Conservation (phyloP, 208 protist species). For the Chromosphaera perkinsii region DNA sequence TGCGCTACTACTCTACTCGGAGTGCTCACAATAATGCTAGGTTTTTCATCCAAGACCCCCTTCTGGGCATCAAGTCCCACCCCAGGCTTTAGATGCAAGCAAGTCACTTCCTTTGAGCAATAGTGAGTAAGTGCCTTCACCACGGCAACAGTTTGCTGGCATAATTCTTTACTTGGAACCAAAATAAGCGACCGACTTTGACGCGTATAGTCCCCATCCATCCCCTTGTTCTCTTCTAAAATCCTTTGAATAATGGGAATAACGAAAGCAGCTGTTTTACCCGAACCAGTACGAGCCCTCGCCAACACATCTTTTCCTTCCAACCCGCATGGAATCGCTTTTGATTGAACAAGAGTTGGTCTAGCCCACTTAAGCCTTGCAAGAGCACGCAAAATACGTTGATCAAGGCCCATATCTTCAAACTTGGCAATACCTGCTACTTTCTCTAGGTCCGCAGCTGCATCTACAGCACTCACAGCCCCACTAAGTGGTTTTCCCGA, state of each 20-base stretch:
- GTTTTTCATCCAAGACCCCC: constrained; percentile 32
- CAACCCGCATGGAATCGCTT: constrained; percentile 25
- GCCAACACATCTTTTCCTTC: constrained; percentile 57
- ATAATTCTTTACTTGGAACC: constrained; percentile 87
- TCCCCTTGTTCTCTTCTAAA: constrained; percentile 38
- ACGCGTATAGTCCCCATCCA: constrained; percentile 3
- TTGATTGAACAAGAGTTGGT: constrained; percentile 32
- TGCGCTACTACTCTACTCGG: constrained; percentile 52
- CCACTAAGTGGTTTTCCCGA: too few relatives aligned
- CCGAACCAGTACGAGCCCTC: constrained; percentile 62
- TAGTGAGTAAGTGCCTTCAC: constrained; percentile 3
- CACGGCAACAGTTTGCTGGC: constrained; percentile 27
- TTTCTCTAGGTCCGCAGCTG: too few relatives aligned
- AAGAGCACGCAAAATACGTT: constrained; percentile 23
- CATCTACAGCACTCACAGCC: too few relatives aligned
- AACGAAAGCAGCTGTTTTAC: constrained; percentile 68
- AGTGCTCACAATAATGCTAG: constrained; percentile 61
- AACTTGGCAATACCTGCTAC: constrained; percentile 10
- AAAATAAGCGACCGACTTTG: constrained; percentile 82
- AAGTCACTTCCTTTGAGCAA: constrained; percentile 22
- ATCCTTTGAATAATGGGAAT: constrained; percentile 60
- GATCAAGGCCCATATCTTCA: constrained; percentile 17
- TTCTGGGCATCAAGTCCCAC: constrained; percentile 13
- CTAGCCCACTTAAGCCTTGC: constrained; percentile 20
- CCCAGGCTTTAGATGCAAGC: background rate